Percentiles rank a stretch among this genome's conserved stretches.
phyloP scores from a whole-genome alignment of 1,284 basidiomycete genomes.

The Cystobasidium slooffiae region DNA sequence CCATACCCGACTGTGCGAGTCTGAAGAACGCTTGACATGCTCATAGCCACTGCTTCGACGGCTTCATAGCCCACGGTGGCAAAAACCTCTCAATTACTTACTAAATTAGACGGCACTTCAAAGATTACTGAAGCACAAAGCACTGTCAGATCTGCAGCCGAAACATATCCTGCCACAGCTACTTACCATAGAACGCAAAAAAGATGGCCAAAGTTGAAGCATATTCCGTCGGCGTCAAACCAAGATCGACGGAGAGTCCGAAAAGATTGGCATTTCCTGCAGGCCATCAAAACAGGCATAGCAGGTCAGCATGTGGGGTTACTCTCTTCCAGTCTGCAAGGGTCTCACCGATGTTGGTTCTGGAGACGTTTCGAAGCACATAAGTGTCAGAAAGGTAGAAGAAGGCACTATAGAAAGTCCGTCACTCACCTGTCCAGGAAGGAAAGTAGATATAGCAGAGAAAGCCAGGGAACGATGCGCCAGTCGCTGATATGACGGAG shows the following conservation, averaged over 20 bases:
- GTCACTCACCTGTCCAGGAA: constrained; percentile 36
- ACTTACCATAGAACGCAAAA: constrained; percentile 17
- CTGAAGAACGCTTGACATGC: no score
- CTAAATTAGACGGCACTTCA: constrained; percentile 38
- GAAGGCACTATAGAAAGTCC: no score
- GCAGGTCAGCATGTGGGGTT: not conserved
- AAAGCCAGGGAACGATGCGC: constrained; percentile 52
- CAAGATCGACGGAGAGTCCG: constrained; percentile 45
- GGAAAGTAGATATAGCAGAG: constrained; percentile 53
- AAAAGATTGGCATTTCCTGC: constrained; percentile 53
- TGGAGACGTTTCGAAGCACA: not conserved
- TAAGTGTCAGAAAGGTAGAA: not conserved
- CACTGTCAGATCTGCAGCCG: not conserved
- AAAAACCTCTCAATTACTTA: not conserved
- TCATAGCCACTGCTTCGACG: no score
- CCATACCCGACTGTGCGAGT: no score
- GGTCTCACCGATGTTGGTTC: constrained; percentile 18
- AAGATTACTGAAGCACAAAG: not conserved
- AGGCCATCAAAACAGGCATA: not conserved
- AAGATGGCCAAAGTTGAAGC: constrained; percentile 32
- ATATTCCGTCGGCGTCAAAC: constrained; percentile 40
- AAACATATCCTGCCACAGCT: not conserved
- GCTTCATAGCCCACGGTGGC: no score
- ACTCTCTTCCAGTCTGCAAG: not conserved
- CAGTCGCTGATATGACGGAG: constrained; percentile 45